Evolutionary conservation across 2,329 filamentous ascomycete species (phyloP).

Genomic region (Claviceps pazoutovae): DNA sequence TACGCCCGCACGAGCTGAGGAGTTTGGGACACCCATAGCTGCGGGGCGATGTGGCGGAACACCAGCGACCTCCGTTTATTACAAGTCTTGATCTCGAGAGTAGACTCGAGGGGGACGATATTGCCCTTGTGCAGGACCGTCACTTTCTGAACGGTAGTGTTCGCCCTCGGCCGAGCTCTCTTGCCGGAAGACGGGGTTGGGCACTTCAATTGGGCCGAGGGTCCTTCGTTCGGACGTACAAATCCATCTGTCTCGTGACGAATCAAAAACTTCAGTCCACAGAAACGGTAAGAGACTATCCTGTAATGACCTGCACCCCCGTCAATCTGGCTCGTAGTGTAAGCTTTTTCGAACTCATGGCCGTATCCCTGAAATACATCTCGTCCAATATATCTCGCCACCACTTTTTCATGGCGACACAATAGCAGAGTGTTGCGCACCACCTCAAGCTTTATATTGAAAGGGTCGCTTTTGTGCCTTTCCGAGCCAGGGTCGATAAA

Average conservation of each 20-base stretch:
- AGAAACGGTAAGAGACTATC: conserved; percentile 29
- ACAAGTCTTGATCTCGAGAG: conserved; percentile 32
- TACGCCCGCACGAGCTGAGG: conserved; percentile 31
- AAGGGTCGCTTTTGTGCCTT: conserved; percentile 15
- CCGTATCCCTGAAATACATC: conserved; percentile 27
- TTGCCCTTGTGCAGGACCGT: conserved; percentile 18
- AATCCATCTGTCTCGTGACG: conserved; percentile 31
- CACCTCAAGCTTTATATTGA: conserved; percentile 28
- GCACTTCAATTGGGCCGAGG: conserved; percentile 12
- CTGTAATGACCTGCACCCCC: conserved; percentile 29
- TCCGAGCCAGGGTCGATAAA: conserved; percentile 22
- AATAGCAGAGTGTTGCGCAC: conserved; percentile 24
- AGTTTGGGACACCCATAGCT: conserved; percentile 33
- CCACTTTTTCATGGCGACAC: conserved; percentile 19
- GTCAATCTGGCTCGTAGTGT: conserved; percentile 20
- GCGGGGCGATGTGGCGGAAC: conserved; percentile 21
- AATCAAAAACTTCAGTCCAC: conserved; percentile 25
- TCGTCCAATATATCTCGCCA: conserved; percentile 16
- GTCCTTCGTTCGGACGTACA: conserved; percentile 8
- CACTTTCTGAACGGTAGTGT: conserved; percentile 6
- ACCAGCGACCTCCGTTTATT: conserved; percentile 17
- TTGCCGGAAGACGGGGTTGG: conserved; percentile 13
- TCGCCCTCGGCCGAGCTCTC: background rate
- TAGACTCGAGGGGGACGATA: conserved; percentile 19
- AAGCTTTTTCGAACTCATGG: conserved; percentile 31